Base-by-base conservation (phyloP, 257 asterid species). In the Mitragyna speciosa region DNA sequence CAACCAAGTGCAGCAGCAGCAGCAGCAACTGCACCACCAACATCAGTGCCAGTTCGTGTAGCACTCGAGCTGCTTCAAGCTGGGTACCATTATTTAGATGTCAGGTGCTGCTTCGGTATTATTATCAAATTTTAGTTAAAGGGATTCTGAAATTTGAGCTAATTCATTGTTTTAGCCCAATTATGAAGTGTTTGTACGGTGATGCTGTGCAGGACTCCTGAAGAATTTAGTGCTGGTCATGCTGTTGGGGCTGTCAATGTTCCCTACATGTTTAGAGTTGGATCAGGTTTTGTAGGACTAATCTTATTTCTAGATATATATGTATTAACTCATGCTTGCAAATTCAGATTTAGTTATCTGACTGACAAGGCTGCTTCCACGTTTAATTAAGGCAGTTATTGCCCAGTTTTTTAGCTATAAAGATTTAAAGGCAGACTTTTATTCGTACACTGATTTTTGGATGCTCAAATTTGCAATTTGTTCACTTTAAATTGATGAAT, bases 21-120 rank as follows among this genome's bases (percentile, higher is more conserved):
- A 45, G 79, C 49, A 16, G 85, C 82, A 59, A 31, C 66, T 22
- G 16, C 11, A 45, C 11, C 49, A 61, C 96, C 97, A 19, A 85
- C 91, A 1, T 93, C 97, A 1, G 97, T 93, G 22, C 97, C 97
- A 1, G 93, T 93, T 74, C 91, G 95, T 24, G 96, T 93, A 22
- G 97, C 97, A 0, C 87, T 87, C 2, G 97, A 93, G 77, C 92
- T 93, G 39, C 91, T 88, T 75, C 95, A 84, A 78, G 96, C 97
- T 20, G 97, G 97, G 2, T 94, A 93, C 76, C 94, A 77, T 71
- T 93, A 89, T 80, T 78, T 93, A 41, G 97, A 93, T 75, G 97
- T 92, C 63, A 91, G 97, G 97, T 92, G 56, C 41, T 26, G 19
- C 59, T 47, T 75, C 20, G 41, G 26, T 41, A 12, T 65, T 16